Evolutionary conservation across 441 rosid species (phyloP).

Genomic region (Erysimum cheiri): DNA sequence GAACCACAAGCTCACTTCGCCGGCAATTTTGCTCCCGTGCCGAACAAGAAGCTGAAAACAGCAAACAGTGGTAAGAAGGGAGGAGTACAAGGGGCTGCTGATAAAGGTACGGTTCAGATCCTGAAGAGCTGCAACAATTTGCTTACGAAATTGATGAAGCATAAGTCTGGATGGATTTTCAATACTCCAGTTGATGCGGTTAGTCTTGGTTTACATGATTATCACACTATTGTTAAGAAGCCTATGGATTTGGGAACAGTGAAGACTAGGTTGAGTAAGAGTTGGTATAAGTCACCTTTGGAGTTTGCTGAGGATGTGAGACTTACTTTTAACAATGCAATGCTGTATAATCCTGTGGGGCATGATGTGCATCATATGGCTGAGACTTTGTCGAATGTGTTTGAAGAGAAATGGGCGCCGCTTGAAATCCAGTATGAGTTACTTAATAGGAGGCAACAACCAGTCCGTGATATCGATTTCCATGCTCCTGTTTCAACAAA

Average conservation of each 20-base stretch:
- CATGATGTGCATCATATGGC: conserved; percentile 92
- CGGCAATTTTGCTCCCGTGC: conserved; percentile 18
- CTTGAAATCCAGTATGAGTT: conserved; percentile 54
- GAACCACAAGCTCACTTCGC: conserved; percentile 46
- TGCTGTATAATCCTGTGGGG: conserved; percentile 81
- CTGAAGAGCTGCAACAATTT: conserved; percentile 63
- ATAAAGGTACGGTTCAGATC: conserved; percentile 49
- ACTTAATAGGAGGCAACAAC: conserved; percentile 42
- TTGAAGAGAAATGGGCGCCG: conserved; percentile 75
- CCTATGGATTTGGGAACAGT: conserved; percentile 99
- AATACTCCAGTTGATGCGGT: conserved; percentile 81
- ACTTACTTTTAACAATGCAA: conserved; percentile 86
- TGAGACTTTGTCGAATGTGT: conserved; percentile 54
- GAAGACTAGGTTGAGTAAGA: conserved; percentile 63
- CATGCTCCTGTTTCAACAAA: conserved; percentile 53
- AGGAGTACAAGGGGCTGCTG: conserved; percentile 44
- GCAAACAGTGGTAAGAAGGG: conserved; percentile 52
- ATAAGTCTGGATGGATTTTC: conserved; percentile 88
- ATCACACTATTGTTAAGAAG: conserved; percentile 68
- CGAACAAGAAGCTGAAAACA: conserved; percentile 53
- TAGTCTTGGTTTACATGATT: conserved; percentile 75
- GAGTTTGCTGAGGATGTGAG: conserved; percentile 92
- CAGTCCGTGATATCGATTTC: conserved; percentile 39
- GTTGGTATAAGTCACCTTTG: conserved; percentile 67
- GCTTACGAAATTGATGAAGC: conserved; percentile 80